These are phyloP conservation scores for Oleoguttula mirabilis DNA, from an alignment of 495 filamentous ascomycete species.

Conservation along the genomic window DNA sequence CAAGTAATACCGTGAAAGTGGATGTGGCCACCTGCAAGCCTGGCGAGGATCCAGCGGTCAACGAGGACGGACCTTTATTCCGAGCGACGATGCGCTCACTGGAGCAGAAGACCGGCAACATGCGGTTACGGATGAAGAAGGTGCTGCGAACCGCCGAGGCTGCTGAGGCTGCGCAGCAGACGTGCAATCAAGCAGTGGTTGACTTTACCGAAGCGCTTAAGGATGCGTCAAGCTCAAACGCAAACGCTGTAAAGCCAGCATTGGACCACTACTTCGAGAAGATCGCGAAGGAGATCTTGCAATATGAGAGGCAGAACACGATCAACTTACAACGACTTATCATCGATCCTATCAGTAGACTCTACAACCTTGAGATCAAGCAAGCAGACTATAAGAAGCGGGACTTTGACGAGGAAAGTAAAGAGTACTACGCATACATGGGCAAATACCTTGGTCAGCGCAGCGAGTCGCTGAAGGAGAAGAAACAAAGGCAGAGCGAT, in stretches of 20 bases:
- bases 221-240: constrained; percentile 81
- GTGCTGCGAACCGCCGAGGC: constrained; percentile 84
- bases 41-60: constrained; percentile 71
- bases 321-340: constrained; percentile 78
- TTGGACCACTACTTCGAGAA: constrained; percentile 98
- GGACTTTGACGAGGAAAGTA: constrained; percentile 96
- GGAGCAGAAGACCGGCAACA: constrained; percentile 93
- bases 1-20: constrained; percentile 56
- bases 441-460: constrained; percentile 88
- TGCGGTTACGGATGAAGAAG: constrained; percentile 89
- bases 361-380: constrained; percentile 95
- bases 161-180: constrained; percentile 62
- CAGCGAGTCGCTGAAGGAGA: constrained; percentile 91
- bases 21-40: constrained; percentile 79
- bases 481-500: constrained; percentile 88
- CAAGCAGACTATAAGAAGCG: constrained; percentile 94
- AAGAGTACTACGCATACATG: constrained; percentile 93
- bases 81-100: constrained; percentile 92
- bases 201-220: constrained; percentile 77
- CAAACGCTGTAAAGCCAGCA: constrained; percentile 87
- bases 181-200: constrained; percentile 72
- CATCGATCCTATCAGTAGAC: constrained; percentile 80
- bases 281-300: constrained; percentile 80
- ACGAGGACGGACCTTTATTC: constrained; percentile 91
- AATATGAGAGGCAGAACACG: constrained; percentile 75